Conservation (phyloP, 1,139 yeast genomes). For the Nadsonia commutata region DNA sequence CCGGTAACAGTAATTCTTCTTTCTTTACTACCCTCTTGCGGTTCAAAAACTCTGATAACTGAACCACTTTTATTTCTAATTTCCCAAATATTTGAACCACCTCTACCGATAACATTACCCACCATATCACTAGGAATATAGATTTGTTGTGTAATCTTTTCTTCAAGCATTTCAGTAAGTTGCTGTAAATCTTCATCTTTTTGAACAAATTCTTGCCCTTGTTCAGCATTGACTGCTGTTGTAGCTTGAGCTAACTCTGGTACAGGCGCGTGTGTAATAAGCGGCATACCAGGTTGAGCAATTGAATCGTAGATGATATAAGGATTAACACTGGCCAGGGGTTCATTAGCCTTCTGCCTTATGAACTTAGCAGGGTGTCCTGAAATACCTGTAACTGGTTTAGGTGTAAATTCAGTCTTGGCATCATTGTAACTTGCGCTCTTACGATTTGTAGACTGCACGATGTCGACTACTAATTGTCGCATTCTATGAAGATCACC, state of each 20-base stretch:
- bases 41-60: slow-evolving; percentile 29
- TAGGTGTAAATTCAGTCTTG: slow-evolving; percentile 11
- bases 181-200: slow-evolving; percentile 10
- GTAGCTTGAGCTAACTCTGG: slow-evolving; percentile 2
- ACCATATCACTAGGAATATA: slow-evolving; percentile 63
- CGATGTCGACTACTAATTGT: neutral
- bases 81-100: slow-evolving; percentile 68
- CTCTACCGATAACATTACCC: slow-evolving; percentile 74
- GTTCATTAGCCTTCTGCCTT: slow-evolving; percentile 14
- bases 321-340: slow-evolving; percentile 11
- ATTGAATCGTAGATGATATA: slow-evolving; percentile 11
- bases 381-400: slow-evolving; percentile 14
- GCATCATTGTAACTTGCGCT: neutral
- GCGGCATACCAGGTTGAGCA: slow-evolving; percentile 5
- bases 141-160: slow-evolving; percentile 21
- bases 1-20: slow-evolving; percentile 64
- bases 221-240: slow-evolving; percentile 1
- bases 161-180: slow-evolving; percentile 1
- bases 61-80: slow-evolving; percentile 65
- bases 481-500: neutral
- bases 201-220: slow-evolving; percentile 1
- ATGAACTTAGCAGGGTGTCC: slow-evolving; percentile 18
- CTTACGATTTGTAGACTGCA: neutral
- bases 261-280: slow-evolving; percentile 1
- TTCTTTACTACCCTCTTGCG: slow-evolving; percentile 26